Evolutionary conservation across 306 rosid species (phyloP), one percentile per base, ranked within the genome.

Genomic region (Cucurbita argyrosperma): DNA sequence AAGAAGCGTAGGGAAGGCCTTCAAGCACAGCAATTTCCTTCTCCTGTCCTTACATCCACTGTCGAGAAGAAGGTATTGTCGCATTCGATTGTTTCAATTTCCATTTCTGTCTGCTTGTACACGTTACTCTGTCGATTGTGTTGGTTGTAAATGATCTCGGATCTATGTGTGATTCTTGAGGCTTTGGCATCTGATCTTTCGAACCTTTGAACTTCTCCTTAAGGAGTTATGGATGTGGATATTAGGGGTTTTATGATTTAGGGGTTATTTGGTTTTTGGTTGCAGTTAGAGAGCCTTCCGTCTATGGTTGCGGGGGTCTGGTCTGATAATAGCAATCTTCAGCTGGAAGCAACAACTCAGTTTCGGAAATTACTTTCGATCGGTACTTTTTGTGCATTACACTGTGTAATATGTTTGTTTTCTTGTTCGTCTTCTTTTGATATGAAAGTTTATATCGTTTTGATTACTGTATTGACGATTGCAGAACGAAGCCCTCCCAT

Each of bases 1-100:
- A 88, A 88, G 86, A 88, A 88, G 84, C 89, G 94, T 19, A 90
- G 90, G 54, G 90, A 86, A 79, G 90, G 94, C 19, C 89, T 88
- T 19, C 94, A 84, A 79, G 79, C 87, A 12, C 89, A 86, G 76
- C 93, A 78, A 23, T 83, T 88, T 79, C 71, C 85, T 35, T 45
- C 82, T 70, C 42, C 86, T 56, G 61, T 82, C 35, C 90, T 79
- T 6, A 11, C 88, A 43, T 76, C 89, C 4, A 82, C 88, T 57
- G 85, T 86, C 37, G 94, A 88, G 86, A 88, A 84, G 74, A 88
- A 83, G 90, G 93, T 88, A 78, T 2, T 8, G 8, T 77, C 71
- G 62, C 37, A 51, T 66, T 70, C 21, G 59, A 79, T 79, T 26
- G 8, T 42, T 7, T 60, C 47, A 4, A 49, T 51, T 57, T 74